A percentile compares a stretch with the other conserved stretches of the same genome.
Evolutionary conservation across 805 yeast species (phyloP).

Genomic region (Candida nitratophila): DNA sequence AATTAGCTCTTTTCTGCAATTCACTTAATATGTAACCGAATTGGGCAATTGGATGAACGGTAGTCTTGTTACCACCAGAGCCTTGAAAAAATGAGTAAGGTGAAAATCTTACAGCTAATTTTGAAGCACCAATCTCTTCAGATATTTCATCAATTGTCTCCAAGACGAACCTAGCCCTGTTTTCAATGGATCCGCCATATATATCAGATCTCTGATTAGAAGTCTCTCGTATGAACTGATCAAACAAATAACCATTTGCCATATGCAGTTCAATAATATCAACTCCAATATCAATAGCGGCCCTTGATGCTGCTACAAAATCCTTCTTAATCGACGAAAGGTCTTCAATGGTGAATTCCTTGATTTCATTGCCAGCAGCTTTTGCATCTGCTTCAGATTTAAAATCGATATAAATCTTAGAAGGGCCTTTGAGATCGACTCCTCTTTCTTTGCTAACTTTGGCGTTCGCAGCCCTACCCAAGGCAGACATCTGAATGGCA

Average conservation of each 20-base stretch:
- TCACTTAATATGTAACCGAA: conserved; percentile 27
- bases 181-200: conserved; percentile 26
- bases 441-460: conserved; percentile 5
- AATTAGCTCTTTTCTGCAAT: conserved; percentile 25
- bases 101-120: conserved; percentile 37
- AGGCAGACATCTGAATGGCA: conserved; percentile 29
- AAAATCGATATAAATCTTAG: conserved; percentile 11
- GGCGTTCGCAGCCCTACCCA: conserved; percentile 34
- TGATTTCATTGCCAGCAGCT: conserved; percentile 32
- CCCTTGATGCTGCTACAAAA: conserved; percentile 14
- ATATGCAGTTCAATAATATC: conserved; percentile 24
- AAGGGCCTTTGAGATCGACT: conserved; percentile 16
- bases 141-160: conserved; percentile 35
- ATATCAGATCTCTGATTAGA: conserved; percentile 22
- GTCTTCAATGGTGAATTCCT: conserved; percentile 27
- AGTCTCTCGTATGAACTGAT: conserved; percentile 16
- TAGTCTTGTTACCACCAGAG: conserved; percentile 29
- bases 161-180: conserved; percentile 27
- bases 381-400: conserved; percentile 5
- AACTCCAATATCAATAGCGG: conserved; percentile 20
- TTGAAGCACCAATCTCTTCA: conserved; percentile 28
- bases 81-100: conserved; percentile 31
- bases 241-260: conserved; percentile 24
- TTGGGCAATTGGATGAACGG: conserved; percentile 23
- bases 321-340: conserved; percentile 25